Evolutionary conservation across 441 rosid genomes (phyloP).

Genomic region (Gossypium schwendimanii): DNA sequence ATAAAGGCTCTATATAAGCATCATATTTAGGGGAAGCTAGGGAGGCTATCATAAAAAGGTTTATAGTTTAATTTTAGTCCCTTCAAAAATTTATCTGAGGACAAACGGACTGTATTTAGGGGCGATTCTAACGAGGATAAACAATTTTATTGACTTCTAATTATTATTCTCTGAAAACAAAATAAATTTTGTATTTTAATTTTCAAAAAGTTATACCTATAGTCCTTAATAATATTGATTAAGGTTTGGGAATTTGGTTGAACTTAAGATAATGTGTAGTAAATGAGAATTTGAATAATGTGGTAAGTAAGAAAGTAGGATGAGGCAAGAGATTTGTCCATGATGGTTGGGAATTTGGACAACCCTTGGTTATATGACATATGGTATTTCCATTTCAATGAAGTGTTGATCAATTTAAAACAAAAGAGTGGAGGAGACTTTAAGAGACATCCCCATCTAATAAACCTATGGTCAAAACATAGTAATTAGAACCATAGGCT

Average conservation of each 20-base stretch:
- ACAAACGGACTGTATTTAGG: no score
- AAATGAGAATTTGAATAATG: neutral
- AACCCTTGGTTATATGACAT: neutral
- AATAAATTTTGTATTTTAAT: no score
- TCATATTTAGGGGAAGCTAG: no score
- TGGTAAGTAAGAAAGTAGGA: neutral
- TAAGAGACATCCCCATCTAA: neutral
- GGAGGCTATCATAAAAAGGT: no score
- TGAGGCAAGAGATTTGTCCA: neutral
- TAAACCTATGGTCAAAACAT: neutral
- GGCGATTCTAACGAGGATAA: no score
- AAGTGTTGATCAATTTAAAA: neutral
- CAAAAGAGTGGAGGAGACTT: neutral
- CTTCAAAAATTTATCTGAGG: no score
- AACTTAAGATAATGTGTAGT: neutral
- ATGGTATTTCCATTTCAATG: neutral
- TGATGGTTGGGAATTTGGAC: neutral
- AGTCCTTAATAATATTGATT: no score
- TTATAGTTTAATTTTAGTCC: no score
- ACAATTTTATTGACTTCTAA: no score
- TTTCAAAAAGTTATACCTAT: no score
- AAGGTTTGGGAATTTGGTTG: neutral
- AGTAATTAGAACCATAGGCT: neutral
- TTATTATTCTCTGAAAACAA: no score
- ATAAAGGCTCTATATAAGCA: neutral